These are phyloP conservation scores for Pyricularia sp. DNA, from an alignment of 2,329 filamentous ascomycete genomes.

Conservation along the genomic window DNA sequence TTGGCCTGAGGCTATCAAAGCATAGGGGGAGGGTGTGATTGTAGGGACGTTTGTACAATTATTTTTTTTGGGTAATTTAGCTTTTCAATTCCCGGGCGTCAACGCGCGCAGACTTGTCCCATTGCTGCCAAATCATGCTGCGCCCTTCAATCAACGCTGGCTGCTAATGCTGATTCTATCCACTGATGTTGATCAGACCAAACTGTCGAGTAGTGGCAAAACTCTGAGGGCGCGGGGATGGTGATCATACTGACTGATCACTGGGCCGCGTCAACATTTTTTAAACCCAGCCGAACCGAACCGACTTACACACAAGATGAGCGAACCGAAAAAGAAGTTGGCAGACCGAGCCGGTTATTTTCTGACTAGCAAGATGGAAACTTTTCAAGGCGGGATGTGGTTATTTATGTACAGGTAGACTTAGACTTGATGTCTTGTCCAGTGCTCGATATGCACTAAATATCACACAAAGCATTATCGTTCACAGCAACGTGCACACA, in stretches of 20 bases:
- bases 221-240: not conserved
- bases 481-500: not conserved
- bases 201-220: not conserved
- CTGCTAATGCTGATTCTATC: not conserved
- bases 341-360: not conserved
- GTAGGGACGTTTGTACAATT: not conserved
- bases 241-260: not conserved
- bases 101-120: not conserved
- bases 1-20: slow-evolving; percentile 11
- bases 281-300: not conserved
- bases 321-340: not conserved
- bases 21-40: not conserved
- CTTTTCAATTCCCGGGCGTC: not conserved
- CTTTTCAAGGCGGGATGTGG: not conserved
- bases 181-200: not conserved
- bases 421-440: not conserved
- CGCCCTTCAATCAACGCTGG: too few relatives aligned
- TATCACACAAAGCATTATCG: not conserved
- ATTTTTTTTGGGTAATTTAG: not conserved
- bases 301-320: not conserved
- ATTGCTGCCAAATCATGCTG: not conserved
- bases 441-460: not conserved
- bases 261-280: not conserved
- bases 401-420: not conserved
- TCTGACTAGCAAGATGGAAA: not conserved